Evolutionary conservation across 1,284 basidiomycete species (phyloP).

Genomic region (Leccinum laetum): DNA sequence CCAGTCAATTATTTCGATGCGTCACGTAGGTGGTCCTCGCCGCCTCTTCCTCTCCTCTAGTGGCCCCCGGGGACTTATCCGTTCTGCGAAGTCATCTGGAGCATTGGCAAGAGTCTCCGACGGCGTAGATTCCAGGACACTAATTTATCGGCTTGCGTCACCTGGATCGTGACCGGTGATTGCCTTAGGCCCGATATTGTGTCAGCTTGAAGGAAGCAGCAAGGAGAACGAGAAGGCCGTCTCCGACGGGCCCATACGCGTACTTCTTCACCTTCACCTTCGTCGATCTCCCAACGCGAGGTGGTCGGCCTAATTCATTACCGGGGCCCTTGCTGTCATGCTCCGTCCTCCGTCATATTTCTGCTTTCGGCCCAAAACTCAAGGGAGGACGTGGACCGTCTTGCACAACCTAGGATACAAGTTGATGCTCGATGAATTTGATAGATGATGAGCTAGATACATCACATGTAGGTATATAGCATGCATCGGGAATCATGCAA

Average conservation of each 20-base stretch:
- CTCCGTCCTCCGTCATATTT: not conserved
- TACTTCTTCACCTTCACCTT: not conserved
- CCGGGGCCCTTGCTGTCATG: not conserved
- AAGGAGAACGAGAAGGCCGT: not conserved
- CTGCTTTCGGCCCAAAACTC: not conserved
- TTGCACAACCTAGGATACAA: not conserved
- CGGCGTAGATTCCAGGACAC: not conserved
- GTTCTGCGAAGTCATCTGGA: not conserved
- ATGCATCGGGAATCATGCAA: conserved; percentile 22
- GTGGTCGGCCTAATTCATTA: not conserved
- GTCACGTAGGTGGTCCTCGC: not conserved
- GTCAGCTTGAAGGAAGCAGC: not conserved
- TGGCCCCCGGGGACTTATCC: not conserved
- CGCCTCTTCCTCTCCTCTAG: not conserved
- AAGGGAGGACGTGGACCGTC: not conserved
- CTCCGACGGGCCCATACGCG: not conserved
- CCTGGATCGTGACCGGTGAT: not conserved
- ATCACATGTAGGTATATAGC: conserved; percentile 6
- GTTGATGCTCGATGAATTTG: not conserved
- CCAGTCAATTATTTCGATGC: not conserved
- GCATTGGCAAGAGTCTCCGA: not conserved
- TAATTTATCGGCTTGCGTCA: not conserved
- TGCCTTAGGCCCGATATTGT: not conserved
- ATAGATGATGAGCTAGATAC: conserved; percentile 2
- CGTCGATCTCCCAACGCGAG: no score